phyloP scores from a whole-genome alignment of 257 asterid genomes.

The Fraxinus anomala region DNA sequence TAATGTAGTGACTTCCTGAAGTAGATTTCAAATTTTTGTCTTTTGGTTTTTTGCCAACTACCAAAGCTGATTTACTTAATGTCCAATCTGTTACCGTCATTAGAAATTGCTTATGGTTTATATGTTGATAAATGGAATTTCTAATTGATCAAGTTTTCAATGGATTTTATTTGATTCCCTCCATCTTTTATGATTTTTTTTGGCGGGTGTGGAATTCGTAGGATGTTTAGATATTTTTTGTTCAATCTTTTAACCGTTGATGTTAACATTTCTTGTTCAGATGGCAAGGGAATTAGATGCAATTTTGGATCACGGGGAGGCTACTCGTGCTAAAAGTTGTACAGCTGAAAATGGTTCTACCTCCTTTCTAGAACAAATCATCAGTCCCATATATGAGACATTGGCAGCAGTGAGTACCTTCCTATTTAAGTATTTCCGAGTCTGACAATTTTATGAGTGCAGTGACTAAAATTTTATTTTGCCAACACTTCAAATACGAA shows the following conservation, averaged over 20 bases:
- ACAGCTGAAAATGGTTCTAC: conserved; percentile 52
- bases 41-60: neutral
- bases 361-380: conserved; percentile 72
- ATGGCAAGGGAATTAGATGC: conserved; percentile 95
- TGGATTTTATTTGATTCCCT: conserved; percentile 7
- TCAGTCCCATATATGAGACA: conserved; percentile 64
- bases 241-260: neutral
- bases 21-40: neutral
- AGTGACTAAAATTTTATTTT: conserved; percentile 8
- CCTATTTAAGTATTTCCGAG: neutral
- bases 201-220: neutral
- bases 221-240: conserved; percentile 12
- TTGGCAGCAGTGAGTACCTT: conserved; percentile 53
- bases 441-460: neutral
- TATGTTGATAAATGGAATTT: conserved; percentile 14
- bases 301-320: conserved; percentile 83
- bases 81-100: conserved; percentile 7
- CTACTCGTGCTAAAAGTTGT: conserved; percentile 61
- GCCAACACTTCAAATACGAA: conserved; percentile 5
- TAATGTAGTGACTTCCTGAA: neutral
- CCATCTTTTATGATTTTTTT: neutral
- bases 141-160: conserved; percentile 1
- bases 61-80: neutral
- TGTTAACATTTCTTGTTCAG: conserved; percentile 45
- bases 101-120: conserved; percentile 8